These are phyloP conservation scores for Thuidium tamariscinum DNA, from an alignment of 225 moss, liverwort and hornwort species.

Conservation along the genomic window DNA sequence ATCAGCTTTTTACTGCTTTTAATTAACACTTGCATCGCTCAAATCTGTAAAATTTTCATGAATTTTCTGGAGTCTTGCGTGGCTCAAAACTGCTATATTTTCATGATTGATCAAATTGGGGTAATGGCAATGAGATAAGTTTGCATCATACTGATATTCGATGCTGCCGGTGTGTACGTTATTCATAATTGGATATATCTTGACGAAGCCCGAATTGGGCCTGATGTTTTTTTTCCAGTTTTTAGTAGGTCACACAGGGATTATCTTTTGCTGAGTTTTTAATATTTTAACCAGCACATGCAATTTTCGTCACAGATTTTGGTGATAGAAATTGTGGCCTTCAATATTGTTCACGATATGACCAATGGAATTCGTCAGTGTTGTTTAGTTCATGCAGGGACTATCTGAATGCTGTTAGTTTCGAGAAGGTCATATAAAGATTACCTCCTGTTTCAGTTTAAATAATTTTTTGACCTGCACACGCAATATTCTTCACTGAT, in stretches of 20 bases:
- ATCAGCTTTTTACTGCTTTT: neutral
- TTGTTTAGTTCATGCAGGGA: neutral
- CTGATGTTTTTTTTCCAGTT: neutral
- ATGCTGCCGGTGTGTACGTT: neutral
- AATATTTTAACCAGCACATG: neutral
- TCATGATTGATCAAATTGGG: neutral
- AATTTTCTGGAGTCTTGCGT: neutral
- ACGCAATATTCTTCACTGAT: neutral
- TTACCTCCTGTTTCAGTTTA: neutral
- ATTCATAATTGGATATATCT: neutral
- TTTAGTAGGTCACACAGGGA: neutral
- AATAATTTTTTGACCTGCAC: neutral
- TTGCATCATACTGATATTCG: neutral
- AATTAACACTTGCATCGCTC: neutral
- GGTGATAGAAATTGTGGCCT: neutral
- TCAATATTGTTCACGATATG: neutral
- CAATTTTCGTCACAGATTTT: neutral
- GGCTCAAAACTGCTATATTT: neutral
- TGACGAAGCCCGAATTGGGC: neutral
- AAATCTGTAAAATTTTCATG: neutral
- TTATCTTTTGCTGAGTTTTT: neutral
- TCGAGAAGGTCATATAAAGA: neutral
- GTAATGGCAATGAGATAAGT: neutral
- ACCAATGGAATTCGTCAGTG: neutral
- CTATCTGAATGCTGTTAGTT: neutral